Evolutionary conservation across 1,284 basidiomycete species (phyloP).

Genomic region (Acaromyces ingoldii): DNA sequence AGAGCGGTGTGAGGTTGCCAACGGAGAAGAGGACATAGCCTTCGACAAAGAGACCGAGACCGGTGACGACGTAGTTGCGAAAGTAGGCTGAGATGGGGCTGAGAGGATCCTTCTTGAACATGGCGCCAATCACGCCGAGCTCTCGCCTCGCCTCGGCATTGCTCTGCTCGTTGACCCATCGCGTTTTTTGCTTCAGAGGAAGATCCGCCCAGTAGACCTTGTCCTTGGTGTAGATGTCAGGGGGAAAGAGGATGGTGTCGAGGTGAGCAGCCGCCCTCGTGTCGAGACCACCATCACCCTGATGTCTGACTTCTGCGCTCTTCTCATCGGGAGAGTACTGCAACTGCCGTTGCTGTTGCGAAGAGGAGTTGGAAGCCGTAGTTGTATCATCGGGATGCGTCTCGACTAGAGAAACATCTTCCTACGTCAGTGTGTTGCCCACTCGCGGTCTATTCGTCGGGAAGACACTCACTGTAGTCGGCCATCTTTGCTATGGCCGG

Average conservation of each 20-base stretch:
- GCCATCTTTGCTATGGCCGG: constrained; percentile 3
- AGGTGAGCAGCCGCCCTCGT: constrained; percentile 14
- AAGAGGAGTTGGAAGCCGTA: background rate
- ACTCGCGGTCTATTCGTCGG: background rate
- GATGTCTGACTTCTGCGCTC: background rate
- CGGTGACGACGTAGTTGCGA: constrained; percentile 56
- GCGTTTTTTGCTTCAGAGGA: constrained; percentile 36
- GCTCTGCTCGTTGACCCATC: constrained; percentile 54
- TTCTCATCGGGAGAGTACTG: too few species aligned
- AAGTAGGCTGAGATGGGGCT: constrained; percentile 55
- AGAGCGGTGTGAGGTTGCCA: constrained; percentile 56
- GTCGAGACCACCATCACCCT: background rate
- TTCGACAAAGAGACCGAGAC: constrained; percentile 59
- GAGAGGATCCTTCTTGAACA: constrained; percentile 57
- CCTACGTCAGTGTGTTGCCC: background rate
- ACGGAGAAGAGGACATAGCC: constrained; percentile 58
- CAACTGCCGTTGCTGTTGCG: background rate
- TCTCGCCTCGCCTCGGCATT: constrained; percentile 55
- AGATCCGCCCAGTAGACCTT: constrained; percentile 53
- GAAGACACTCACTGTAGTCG: background rate
- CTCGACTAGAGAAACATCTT: background rate
- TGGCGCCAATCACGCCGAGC: constrained; percentile 52
- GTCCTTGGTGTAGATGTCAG: constrained; percentile 42
- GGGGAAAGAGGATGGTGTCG: constrained; percentile 40
- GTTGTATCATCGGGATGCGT: background rate